Percentiles rank a stretch among this genome's conserved stretches.
Evolutionary conservation across 805 yeast species (phyloP).

Genomic region (Yarrowia yakushimensis): DNA sequence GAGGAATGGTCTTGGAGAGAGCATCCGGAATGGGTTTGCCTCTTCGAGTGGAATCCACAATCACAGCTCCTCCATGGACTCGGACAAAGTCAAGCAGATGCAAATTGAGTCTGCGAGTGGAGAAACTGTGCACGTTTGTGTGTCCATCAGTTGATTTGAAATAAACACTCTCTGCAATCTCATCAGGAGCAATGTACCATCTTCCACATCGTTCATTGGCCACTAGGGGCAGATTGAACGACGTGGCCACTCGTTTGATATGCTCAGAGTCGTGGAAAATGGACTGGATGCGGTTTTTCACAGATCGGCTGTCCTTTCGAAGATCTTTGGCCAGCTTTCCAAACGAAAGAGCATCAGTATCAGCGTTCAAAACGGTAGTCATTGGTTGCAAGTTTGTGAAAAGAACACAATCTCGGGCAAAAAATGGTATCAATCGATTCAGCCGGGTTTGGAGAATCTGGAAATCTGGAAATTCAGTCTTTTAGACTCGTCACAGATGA

Average conservation of each 20-base stretch:
- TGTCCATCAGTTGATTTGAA: slow-evolving; percentile 95
- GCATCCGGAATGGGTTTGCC: slow-evolving; percentile 88
- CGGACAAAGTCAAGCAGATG: slow-evolving; percentile 57
- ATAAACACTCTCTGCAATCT: slow-evolving; percentile 51
- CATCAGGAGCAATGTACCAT: slow-evolving; percentile 66
- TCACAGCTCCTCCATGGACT: slow-evolving; percentile 47
- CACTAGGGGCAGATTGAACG: slow-evolving; percentile 38
- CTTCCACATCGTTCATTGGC: slow-evolving; percentile 85
- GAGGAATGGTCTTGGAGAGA: slow-evolving; percentile 79
- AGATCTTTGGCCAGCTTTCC: slow-evolving; percentile 40
- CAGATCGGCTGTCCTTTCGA: slow-evolving; percentile 49
- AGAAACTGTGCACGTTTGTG: slow-evolving; percentile 73
- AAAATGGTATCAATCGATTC: neutral
- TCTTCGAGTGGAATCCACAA: slow-evolving; percentile 81
- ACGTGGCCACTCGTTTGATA: slow-evolving; percentile 42
- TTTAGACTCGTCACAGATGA: neutral
- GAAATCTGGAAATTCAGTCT: no score
- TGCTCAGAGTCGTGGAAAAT: slow-evolving; percentile 60
- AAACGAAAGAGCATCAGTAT: slow-evolving; percentile 7
- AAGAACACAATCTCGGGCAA: neutral
- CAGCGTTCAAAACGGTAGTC: neutral
- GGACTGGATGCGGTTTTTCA: slow-evolving; percentile 65
- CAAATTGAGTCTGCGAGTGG: slow-evolving; percentile 66
- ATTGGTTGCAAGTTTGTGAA: neutral
- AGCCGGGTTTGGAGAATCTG: neutral